Base-by-base conservation (phyloP, 805 yeast species). In the Ogataea nakhonphanomensis region DNA sequence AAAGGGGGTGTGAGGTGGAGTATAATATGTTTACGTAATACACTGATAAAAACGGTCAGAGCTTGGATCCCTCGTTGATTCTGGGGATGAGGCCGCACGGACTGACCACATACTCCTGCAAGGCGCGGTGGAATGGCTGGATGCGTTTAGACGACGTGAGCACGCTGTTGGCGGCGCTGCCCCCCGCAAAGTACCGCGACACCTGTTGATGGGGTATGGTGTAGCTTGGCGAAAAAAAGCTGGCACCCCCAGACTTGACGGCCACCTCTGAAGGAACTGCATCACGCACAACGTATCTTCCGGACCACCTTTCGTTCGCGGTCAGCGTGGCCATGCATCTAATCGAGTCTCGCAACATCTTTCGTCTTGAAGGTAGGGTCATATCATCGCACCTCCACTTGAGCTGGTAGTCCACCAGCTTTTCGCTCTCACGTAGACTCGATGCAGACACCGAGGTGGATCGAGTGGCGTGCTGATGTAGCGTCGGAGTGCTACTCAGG, bases 241-340 rank as follows among this genome's bases (percentile, higher is more conserved):
- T 35, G 23, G 25, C 33, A 14, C 37, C 40, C 13, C 33, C 39
- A 4, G 48, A 36, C 7, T 39, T 42, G 28, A 17, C 20, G 6
- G 37, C 33, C 21, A 38, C 17, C 13, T 38, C 42, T 26, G 24
- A 22, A 17, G 42, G 22, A 10, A 37, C 15, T 0, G 50, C 41
- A 30, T 59, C 64, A 7, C 57, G 36, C 9, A 63, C 64, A 11
- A 63, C 29, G 25, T 24, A 55, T 17, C 49, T 47, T 12, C 65
- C 65, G 2, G 62, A 46, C 69, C 69, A 65, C 35, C 60, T 49
- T 27, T 65, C 67, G 41, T 57, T 58, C 7, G 60, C 51, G 1
- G 53, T 21, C 37, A 65, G 41, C 7, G 64, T 55, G 1, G 57
- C 47, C 59, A 65, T 64, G 39, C 69, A 65, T 11, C 67, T 39